Conservation (phyloP, 1,139 yeast species). For the Diutina siamensis region DNA sequence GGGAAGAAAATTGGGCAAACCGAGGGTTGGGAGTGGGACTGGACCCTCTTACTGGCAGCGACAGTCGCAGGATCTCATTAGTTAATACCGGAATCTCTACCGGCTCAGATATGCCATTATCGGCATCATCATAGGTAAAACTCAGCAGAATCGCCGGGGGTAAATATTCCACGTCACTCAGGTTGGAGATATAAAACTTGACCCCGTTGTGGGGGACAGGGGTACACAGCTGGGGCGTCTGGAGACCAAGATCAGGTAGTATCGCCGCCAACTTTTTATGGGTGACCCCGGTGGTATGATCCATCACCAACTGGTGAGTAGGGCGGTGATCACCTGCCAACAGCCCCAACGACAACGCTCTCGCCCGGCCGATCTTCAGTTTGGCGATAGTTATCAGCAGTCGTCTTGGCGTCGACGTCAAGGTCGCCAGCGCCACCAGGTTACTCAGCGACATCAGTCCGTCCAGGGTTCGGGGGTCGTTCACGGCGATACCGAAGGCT, state of each 20-base stretch:
- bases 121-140: constrained; percentile 35
- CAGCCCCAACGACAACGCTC: constrained; percentile 5
- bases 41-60: background rate
- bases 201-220: too few species aligned
- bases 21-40: constrained; percentile 6
- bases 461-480: constrained; percentile 5
- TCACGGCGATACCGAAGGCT: constrained; percentile 7
- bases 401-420: background rate
- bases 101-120: constrained; percentile 19
- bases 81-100: background rate
- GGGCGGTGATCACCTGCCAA: background rate
- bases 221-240: constrained; percentile 9
- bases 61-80: background rate
- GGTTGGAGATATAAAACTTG: constrained; percentile 26
- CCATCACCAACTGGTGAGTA: constrained; percentile 30
- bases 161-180: constrained; percentile 31
- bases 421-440: background rate
- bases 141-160: constrained; percentile 33
- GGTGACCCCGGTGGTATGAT: constrained; percentile 27
- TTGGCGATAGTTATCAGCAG: constrained; percentile 9
- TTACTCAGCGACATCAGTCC: too few species aligned
- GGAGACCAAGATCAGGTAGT: constrained; percentile 29
- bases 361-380: constrained; percentile 14
- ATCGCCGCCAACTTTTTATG: constrained; percentile 24
- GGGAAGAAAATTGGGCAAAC: constrained; percentile 16